A percentile compares a stretch with the other conserved stretches of the same genome.
Conservation (phyloP, 2,329 filamentous ascomycete genomes). For the Hypoxylon sp. region DNA sequence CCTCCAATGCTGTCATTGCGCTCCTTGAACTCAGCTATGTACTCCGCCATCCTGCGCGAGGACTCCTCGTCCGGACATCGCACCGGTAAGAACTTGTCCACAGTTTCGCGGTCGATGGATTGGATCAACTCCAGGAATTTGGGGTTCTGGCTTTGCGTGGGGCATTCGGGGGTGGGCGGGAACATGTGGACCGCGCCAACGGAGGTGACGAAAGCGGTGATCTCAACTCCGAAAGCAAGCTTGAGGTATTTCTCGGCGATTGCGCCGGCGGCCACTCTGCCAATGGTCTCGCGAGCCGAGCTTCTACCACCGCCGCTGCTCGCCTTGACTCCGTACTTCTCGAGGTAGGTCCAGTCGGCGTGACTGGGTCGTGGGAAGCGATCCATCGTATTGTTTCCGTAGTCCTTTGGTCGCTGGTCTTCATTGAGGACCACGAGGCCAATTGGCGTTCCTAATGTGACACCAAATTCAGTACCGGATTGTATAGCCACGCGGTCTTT, state of each 20-base stretch:
- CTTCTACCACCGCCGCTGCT: constrained; percentile 90
- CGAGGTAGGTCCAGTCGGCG: constrained; percentile 96
- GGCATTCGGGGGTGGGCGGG: constrained; percentile 77
- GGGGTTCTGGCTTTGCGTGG: constrained; percentile 80
- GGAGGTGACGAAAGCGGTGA: constrained; percentile 89
- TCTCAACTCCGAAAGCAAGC: constrained; percentile 87
- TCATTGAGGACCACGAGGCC: constrained; percentile 90
- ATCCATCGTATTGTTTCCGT: constrained; percentile 91
- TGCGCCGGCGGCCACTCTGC: constrained; percentile 89
- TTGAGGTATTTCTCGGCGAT: constrained; percentile 94
- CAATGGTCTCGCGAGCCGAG: constrained; percentile 95
- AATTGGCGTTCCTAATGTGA: constrained; percentile 93
- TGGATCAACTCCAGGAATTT: constrained; percentile 82
- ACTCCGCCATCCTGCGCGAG: constrained; percentile 79
- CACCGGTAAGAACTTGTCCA: constrained; percentile 88
- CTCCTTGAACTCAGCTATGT: constrained; percentile 84
- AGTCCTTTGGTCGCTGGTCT: constrained; percentile 93
- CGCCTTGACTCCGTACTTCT: constrained; percentile 97
- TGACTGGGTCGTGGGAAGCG: constrained; percentile 91
- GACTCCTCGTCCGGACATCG: constrained; percentile 82
- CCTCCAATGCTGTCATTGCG: constrained; percentile 91
- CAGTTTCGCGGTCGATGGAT: constrained; percentile 78
- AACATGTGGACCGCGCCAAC: constrained; percentile 86
- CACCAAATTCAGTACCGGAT: constrained; percentile 90
- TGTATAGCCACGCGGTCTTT: constrained; percentile 93